Evolutionary conservation across 176 grass and related monocot species (phyloP), one percentile per base, ranked within the genome.

Genomic region (Tuctoria greenei): DNA sequence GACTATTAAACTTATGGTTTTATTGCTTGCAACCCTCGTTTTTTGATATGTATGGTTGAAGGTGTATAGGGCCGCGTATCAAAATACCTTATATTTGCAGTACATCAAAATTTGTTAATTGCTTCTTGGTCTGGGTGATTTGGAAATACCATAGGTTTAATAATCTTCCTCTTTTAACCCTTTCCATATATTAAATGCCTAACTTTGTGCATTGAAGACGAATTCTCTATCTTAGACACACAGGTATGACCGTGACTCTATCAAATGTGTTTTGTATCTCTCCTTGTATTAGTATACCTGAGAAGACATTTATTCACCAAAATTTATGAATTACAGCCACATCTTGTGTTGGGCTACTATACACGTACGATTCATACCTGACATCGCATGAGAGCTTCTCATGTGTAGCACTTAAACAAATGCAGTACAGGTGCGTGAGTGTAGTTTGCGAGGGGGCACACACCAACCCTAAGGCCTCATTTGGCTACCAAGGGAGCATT

Each of bases 401-500:
- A 82, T 87, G 61, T 73, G 85, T 74, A 82, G 61, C 79, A 82
- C 82, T 82, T 82, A 87, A 87, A 87, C 74, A 31, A 23, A 43
- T 70, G 72, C 23, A 73, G 79, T 78, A 78, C 73, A 73, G 61
- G 18, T 41, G 79, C 79, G 71, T 73, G 79, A 79, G 68, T 31
- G 31, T 79, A 67, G 75, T 60, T 82, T 65, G 21, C 45, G 69
- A 25, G 46, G 73, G 47, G 60, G 67, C 61, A 78, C 73, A 50
- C 61, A 78, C 74, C 66, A 72, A 82, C 47, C 46, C 67, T 65
- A 84, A n/a, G n/a, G n/a, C n/a, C n/a, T n/a, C n/a, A n/a, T n/a
- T n/a, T n/a, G n/a, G n/a, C n/a, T n/a, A n/a, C n/a, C n/a, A n/a
- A n/a, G n/a, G n/a, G n/a, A n/a, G n/a, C n/a, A n/a, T n/a, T n/a